Percentiles rank a stretch among this genome's conserved stretches.
Conservation (phyloP, 257 asterid genomes). For the Solanum pennellii region DNA sequence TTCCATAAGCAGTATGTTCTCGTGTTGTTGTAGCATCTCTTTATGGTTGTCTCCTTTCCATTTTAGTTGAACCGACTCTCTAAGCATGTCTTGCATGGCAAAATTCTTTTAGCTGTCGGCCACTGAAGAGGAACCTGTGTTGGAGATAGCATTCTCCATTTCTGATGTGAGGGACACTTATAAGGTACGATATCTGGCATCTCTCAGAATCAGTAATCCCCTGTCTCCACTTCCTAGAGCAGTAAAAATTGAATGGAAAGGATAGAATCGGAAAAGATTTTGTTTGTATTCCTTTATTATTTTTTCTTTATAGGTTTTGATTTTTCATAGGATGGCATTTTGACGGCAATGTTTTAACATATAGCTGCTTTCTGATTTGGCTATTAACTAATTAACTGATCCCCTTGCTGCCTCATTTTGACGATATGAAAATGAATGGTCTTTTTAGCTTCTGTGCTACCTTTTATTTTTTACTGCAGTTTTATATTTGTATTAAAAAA, state of each 20-base stretch:
- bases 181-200: conserved; percentile 35
- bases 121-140: conserved; percentile 29
- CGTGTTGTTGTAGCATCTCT: neutral
- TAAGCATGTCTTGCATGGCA: neutral
- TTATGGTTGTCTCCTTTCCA: neutral
- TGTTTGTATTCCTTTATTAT: neutral
- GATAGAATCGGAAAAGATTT: neutral
- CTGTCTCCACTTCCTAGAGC: neutral
- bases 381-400: neutral
- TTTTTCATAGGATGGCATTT: neutral
- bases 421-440: neutral
- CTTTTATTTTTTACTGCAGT: neutral
- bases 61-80: neutral
- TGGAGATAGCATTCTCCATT: conserved; percentile 41
- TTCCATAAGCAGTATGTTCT: neutral
- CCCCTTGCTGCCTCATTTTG: neutral
- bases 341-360: neutral
- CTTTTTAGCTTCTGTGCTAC: neutral
- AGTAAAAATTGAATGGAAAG: neutral
- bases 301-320: neutral
- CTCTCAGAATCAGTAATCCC: neutral
- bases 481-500: neutral
- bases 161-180: conserved; percentile 58
- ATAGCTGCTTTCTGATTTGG: neutral
- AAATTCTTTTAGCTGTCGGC: conserved; percentile 26